Base-by-base conservation (phyloP, 371 early-diverging fungal genomes). In the Mucor irregularis region DNA sequence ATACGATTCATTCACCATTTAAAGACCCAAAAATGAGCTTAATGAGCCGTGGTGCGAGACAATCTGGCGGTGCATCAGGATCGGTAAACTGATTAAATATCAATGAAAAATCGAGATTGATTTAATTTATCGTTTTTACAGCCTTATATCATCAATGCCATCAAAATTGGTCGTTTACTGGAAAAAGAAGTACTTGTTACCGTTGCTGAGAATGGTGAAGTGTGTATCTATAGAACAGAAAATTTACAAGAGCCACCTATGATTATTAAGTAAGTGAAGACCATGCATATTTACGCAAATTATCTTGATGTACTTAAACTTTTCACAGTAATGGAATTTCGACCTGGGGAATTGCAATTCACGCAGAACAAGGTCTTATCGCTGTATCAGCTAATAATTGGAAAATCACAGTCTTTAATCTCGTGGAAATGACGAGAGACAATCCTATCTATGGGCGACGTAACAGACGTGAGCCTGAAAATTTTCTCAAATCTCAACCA, bases 311-410 rank as follows among this genome's bases (percentile, higher is more conserved):
- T n/a, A n/a, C n/a, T n/a, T n/a, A n/a, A n/a, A n/a, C n/a, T n/a
- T 9, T 35, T 14, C 35, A 19, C 37, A 71, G 65, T 17, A 65
- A 71, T 49, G 61, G 68, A 7, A 67, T 55, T 0, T 73, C 85
- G 0, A 81, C 86, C 0, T 89, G 89, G 88, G 85, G 87, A 4
- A 67, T 87, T 30, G 84, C 87, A 5, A 62, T 82, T 16, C 80
- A 85, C 60, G 69, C 71, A 11, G 68, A 71, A 14, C 61, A 59
- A 39, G 77, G 82, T 3, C 53, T 85, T 9, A 43, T 87, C 3
- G 87, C 85, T 3, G 87, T 83, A 4, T 78, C 80, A 17, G 77
- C 86, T 4, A 89, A 89, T 53, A 71, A 75, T 45, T 78, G 70
- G 55, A 60, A 56, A 16, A 70, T 89, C 13, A 78, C 81, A 7